phyloP scores from a whole-genome alignment of 805 yeast species.

The Wickerhamomyces chaumierensis region DNA sequence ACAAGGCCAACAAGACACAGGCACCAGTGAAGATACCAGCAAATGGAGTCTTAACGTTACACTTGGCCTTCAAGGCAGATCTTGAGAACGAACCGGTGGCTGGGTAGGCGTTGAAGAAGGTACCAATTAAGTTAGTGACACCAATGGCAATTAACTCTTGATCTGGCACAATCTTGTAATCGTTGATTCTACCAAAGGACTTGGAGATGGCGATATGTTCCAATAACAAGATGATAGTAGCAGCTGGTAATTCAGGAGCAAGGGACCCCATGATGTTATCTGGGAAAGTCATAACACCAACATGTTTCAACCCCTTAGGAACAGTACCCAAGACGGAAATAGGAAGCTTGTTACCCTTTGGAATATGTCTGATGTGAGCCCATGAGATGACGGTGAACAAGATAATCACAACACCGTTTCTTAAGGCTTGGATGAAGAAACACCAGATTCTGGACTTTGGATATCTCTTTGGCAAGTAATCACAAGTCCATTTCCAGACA shows the following conservation, averaged over 20 bases:
- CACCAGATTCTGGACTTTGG: constrained; percentile 42
- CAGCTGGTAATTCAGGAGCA: constrained; percentile 77
- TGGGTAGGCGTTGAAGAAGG: constrained; percentile 88
- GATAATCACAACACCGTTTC: constrained; percentile 74
- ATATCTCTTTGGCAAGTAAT: constrained; percentile 47
- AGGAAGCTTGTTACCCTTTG: constrained; percentile 19
- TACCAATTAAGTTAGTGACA: constrained; percentile 79
- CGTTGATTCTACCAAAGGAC: constrained; percentile 87
- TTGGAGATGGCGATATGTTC: constrained; percentile 93
- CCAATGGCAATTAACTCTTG: constrained; percentile 94
- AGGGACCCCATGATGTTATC: constrained; percentile 43
- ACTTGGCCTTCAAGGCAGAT: constrained; percentile 87
- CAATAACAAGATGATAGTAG: constrained; percentile 68
- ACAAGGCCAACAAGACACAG: constrained; percentile 79
- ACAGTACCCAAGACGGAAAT: constrained; percentile 64
- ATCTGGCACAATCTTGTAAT: constrained; percentile 82
- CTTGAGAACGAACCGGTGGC: constrained; percentile 94
- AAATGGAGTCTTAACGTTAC: constrained; percentile 90
- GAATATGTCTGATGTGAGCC: constrained; percentile 50
- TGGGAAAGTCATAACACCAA: constrained; percentile 62
- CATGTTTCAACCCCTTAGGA: constrained; percentile 72
- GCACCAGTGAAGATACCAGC: constrained; percentile 88
- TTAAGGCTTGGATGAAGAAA: constrained; percentile 65
- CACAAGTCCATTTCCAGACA: constrained; percentile 56
- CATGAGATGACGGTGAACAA: constrained; percentile 77